A percentile compares a stretch with the other conserved stretches of the same genome.
phyloP scores from a whole-genome alignment of 139 green algal genomes.

The Medakamo hakoo region DNA sequence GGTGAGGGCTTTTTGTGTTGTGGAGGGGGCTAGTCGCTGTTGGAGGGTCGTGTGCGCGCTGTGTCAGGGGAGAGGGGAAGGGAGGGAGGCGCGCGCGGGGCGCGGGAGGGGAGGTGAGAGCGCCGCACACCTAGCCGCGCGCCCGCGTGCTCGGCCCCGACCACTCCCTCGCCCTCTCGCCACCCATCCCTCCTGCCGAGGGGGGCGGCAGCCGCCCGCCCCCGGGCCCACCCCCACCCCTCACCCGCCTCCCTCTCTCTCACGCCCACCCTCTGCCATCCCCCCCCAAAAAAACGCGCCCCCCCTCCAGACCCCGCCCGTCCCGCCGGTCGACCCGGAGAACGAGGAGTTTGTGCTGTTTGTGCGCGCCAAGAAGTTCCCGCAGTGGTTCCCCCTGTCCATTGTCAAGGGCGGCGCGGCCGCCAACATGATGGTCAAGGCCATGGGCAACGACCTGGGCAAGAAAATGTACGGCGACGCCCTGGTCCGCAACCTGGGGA shows the following conservation, averaged over 20 bases:
- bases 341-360: slow-evolving; percentile 69
- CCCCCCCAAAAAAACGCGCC: neutral
- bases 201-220: no score
- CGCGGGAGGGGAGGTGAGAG: no score
- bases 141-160: no score
- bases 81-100: no score
- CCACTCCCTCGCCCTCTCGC: neutral
- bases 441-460: slow-evolving; percentile 31
- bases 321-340: slow-evolving; percentile 47
- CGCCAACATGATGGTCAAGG: slow-evolving; percentile 46
- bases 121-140: no score
- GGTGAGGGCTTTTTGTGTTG: no score
- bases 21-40: no score
- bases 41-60: no score
- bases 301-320: slow-evolving; percentile 17
- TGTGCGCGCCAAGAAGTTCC: slow-evolving; percentile 30
- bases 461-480: slow-evolving; percentile 31
- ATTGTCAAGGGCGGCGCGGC: slow-evolving; percentile 40
- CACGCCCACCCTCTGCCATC: neutral
- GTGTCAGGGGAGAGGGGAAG: no score
- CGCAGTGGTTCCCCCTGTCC: slow-evolving; percentile 40
- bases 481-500: slow-evolving; percentile 37
- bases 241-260: neutral
- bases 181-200: no score
- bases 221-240: neutral